Conservation (phyloP, 345 rosid genomes). For the Trapa bicornis region DNA sequence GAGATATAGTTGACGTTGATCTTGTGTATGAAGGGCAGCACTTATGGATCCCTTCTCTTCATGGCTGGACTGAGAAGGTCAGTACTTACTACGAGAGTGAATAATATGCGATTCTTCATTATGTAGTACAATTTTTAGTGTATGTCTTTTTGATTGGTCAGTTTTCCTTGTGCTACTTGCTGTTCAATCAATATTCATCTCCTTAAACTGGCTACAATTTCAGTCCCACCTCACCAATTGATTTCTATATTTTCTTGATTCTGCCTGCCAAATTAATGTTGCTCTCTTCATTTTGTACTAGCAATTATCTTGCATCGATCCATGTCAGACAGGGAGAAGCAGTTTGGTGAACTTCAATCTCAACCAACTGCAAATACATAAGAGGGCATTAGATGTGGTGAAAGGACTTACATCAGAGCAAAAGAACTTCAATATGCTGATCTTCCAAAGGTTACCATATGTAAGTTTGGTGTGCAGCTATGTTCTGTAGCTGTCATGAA, state of each 20-base stretch:
- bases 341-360: slow-evolving; percentile 1
- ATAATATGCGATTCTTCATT: background rate
- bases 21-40: slow-evolving; percentile 19
- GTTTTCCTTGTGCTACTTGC: background rate
- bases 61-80: slow-evolving; percentile 10
- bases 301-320: background rate
- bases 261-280: background rate
- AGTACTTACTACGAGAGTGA: background rate
- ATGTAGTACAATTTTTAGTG: background rate
- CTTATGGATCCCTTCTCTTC: slow-evolving; percentile 13
- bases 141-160: background rate
- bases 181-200: background rate
- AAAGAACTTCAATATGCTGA: slow-evolving; percentile 9
- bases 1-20: slow-evolving; percentile 13
- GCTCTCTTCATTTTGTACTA: background rate
- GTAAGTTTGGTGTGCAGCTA: slow-evolving; percentile 15
- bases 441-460: slow-evolving; percentile 12
- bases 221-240: background rate
- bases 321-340: slow-evolving; percentile 15
- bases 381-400: background rate
- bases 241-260: background rate
- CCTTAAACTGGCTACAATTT: background rate
- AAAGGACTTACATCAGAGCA: slow-evolving; percentile 6
- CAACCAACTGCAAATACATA: slow-evolving; percentile 3
- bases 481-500: background rate